phyloP scores from a whole-genome alignment of 2,329 filamentous ascomycete genomes.

The Fusarium mundagurra region DNA sequence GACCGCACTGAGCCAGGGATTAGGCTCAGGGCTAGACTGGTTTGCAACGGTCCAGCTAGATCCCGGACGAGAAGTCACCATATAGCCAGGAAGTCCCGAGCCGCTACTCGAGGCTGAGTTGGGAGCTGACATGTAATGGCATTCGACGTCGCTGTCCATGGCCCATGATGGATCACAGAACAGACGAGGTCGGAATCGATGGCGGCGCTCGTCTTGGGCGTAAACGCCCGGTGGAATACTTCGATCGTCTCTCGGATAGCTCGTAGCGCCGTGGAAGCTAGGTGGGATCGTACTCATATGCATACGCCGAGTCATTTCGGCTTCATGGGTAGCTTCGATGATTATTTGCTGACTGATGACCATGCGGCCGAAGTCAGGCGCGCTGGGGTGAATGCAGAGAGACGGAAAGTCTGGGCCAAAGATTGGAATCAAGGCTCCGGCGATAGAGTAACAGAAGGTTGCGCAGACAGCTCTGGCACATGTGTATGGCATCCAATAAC shows the following conservation, averaged over 20 bases:
- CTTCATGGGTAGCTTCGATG: conserved; percentile 60
- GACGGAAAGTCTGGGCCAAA: conserved; percentile 86
- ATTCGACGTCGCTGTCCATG: conserved; percentile 30
- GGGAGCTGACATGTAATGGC: conserved; percentile 35
- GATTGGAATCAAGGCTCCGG: conserved; percentile 86
- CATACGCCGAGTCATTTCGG: conserved; percentile 43
- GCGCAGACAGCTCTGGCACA: conserved; percentile 88
- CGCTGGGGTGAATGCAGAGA: conserved; percentile 72
- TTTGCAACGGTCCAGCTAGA: conserved; percentile 34
- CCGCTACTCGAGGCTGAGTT: conserved; percentile 44
- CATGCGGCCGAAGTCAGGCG: conserved; percentile 73
- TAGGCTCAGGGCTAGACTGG: conserved; percentile 30
- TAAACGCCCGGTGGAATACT: conserved; percentile 8
- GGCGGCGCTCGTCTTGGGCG: conserved; percentile 29
- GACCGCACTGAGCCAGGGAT: conserved; percentile 38
- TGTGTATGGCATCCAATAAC: conserved; percentile 95
- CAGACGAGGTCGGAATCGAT: conserved; percentile 33
- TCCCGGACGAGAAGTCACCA: conserved; percentile 39
- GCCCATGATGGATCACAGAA: conserved; percentile 39
- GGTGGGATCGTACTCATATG: conserved; percentile 19
- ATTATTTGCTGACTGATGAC: conserved; percentile 69
- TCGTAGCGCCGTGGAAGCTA: conserved; percentile 21
- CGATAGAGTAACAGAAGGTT: conserved; percentile 88
- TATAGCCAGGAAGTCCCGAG: conserved; percentile 41
- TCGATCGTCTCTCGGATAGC: conserved; percentile 35